These are phyloP conservation scores for Gamarada debralockiae DNA, from an alignment of 495 filamentous ascomycete genomes.

Conservation along the genomic window DNA sequence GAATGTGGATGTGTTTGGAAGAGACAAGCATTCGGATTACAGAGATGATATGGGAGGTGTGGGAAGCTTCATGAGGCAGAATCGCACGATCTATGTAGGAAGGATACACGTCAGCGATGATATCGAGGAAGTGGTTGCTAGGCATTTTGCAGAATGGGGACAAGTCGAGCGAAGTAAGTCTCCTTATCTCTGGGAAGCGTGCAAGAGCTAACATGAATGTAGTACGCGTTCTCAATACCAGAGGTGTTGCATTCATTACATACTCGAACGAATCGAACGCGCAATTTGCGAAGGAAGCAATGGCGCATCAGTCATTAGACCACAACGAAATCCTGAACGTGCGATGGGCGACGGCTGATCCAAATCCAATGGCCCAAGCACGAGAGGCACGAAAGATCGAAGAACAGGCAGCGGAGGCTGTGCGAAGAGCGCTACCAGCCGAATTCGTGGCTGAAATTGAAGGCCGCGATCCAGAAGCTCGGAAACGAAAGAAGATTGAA, in stretches of 20 bases:
- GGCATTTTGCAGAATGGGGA: conserved; percentile 94
- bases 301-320: conserved; percentile 82
- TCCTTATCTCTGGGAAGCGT: not conserved
- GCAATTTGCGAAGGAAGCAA: conserved; percentile 89
- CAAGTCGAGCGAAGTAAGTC: conserved; percentile 69
- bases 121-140: conserved; percentile 92
- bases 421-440: conserved; percentile 83
- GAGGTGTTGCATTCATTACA: conserved; percentile 90
- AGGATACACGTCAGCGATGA: conserved; percentile 95
- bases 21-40: conserved; percentile 84
- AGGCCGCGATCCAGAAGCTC: conserved; percentile 79
- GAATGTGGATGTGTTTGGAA: conserved; percentile 90
- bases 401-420: conserved; percentile 97
- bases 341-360: conserved; percentile 93
- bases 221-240: conserved; percentile 79
- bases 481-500: conserved; percentile 86
- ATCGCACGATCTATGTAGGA: conserved; percentile 88
- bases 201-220: conserved; percentile 9
- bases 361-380: conserved; percentile 92
- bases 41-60: conserved; percentile 96
- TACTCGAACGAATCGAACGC: conserved; percentile 82
- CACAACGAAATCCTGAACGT: conserved; percentile 93
- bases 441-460: conserved; percentile 94
- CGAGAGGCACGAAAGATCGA: conserved; percentile 86
- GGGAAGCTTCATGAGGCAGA: conserved; percentile 85